Evolutionary conservation across 768 basidiomycete species (phyloP).

Genomic region (Xerocomellus dryophilus): DNA sequence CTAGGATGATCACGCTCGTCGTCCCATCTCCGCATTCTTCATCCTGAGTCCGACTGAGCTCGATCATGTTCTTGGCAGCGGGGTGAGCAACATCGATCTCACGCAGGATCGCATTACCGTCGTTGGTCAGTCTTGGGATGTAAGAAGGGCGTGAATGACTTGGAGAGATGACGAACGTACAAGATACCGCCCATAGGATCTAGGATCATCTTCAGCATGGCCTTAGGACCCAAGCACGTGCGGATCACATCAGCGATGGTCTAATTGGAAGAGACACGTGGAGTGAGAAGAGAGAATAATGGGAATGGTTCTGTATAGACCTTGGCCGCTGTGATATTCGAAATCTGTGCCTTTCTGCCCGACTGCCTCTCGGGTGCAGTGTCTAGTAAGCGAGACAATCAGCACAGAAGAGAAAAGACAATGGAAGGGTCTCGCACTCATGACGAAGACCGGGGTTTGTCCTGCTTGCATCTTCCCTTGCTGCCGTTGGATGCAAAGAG

Average conservation of each 20-base stretch:
- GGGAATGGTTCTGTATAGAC: conserved; percentile 34
- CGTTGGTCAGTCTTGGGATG: conserved; percentile 78
- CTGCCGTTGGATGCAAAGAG: neutral
- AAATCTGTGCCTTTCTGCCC: conserved; percentile 92
- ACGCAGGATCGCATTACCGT: conserved; percentile 97
- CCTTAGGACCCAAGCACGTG: conserved; percentile 94
- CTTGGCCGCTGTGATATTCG: conserved; percentile 97
- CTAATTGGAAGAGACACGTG: conserved; percentile 36
- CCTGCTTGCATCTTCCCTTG: conserved; percentile 31
- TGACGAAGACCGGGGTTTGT: conserved; percentile 81
- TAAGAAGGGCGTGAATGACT: neutral
- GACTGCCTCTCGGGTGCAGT: conserved; percentile 91
- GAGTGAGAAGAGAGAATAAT: neutral
- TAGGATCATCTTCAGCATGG: conserved; percentile 99
- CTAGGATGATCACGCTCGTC: conserved; percentile 96
- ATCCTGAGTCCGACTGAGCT: conserved; percentile 95
- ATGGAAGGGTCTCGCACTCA: conserved; percentile 49
- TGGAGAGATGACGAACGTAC: conserved; percentile 43
- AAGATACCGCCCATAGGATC: conserved; percentile 99
- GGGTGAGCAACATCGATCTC: conserved; percentile 99
- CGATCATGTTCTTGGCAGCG: conserved; percentile 99
- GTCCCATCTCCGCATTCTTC: conserved; percentile 99
- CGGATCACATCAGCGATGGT: conserved; percentile 97
- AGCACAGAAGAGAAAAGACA: neutral
- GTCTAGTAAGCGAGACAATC: conserved; percentile 46